Evolutionary conservation across 345 rosid species (phyloP), one percentile per base, ranked within the genome.

Genomic region (Eucalyptus victrix): DNA sequence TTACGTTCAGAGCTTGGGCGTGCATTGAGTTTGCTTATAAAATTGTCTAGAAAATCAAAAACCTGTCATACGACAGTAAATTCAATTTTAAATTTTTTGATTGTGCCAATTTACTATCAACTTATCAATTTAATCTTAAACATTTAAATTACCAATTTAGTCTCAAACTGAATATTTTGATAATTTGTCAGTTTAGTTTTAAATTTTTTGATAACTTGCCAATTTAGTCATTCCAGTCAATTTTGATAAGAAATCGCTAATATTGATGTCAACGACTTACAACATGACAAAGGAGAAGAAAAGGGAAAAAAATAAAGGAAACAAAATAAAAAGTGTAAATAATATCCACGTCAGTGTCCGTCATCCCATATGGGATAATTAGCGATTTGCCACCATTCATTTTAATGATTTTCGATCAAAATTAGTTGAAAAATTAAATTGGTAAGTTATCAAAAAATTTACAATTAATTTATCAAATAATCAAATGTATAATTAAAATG

Each of bases 41-140:
- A 56, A 23, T 56, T 56, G 3, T 56, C 13, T 0, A 56, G 12
- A 56, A 56, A 56, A 12, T 56, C 0, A 24, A 1, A 24, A 56
- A 56, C 1, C 0, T 2, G 1, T 56, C 0, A 0, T 0, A 24
- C 0, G 13, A 1, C 0, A 10, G 0, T 26, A 0, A 56, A 56
- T 10, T 56, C 0, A 24, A 0, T 23, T 0, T 56, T 10, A 56
- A 56, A 24, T 24, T 0, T 56, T 56, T 56, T 0, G 1, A 56
- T 23, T 24, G 3, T 24, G 2, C 3, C 12, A 9, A 56, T 1
- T 56, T 56, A 24, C 1, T 10, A 24, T 23, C 6, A 10, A 56
- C 6, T 56, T 24, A 3, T 24, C 6, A 56, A 23, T 56, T 56
- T 56, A 8, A 1, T 56, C 0, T 32, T 32, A 18, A 16, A 17